Base-by-base conservation (phyloP, 164 flowering plant genomes). In the Nymphaea thermarum region DNA sequence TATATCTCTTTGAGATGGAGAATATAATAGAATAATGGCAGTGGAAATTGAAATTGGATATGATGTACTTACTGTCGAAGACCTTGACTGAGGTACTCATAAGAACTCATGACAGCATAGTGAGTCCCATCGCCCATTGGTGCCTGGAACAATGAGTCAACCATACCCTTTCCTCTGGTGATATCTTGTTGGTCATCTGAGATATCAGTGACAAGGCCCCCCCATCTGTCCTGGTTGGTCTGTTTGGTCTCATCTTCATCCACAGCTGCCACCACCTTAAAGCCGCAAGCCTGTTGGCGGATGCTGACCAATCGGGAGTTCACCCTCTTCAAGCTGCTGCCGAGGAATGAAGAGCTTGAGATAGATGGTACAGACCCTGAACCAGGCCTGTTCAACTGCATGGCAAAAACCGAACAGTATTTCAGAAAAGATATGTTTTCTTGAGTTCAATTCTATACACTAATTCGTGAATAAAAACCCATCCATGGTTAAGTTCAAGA, bases 151-250 rank as follows among this genome's bases (percentile, higher is more conserved):
- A 85, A 84, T 36, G 65, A 83, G 86, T 4, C 83, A 85, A 83
- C 82, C 72, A 17, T 62, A 60, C 89, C 89, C 71, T 83, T 85
- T 42, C 86, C 89, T 74, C 86, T 74, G 42, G 84, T 78, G 69
- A 85, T 85, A 77, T 85, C 89, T 65, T 85, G 89, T 44, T 83
- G 89, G 68, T 85, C 89, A 60, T 85, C 88, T 0, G 88, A 85
- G n/a, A 18, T 67, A 72, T 83, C 88, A 42, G 5, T 65, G 16
- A 72, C 83, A 43, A 84, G 83, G 25, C 86, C 88, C 25, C 10
- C 65, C 88, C 86, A 85, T 68, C 63, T 80, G 78, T 85, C 88
- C 76, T 77, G 74, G 15, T 44, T 42, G 4, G 82, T 77, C 75
- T 85, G 82, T 74, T 80, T 75, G 3, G 18, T 45, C 64, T 79